Evolutionary conservation across 768 basidiomycete genomes (phyloP), one percentile per base, ranked within the genome.

Genomic region (Trametes punicea): DNA sequence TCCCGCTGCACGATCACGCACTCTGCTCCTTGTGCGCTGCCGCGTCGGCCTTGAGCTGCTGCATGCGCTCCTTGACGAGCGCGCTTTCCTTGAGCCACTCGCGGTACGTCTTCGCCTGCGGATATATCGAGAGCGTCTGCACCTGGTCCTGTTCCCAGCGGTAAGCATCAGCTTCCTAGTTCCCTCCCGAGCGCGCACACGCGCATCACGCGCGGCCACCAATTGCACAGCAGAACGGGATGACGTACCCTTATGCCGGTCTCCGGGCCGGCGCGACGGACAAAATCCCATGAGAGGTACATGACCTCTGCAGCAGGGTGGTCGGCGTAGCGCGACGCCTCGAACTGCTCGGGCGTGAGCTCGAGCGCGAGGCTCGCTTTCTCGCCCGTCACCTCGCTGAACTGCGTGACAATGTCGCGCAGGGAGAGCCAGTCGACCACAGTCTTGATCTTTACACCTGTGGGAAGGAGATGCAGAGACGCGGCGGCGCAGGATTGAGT

Each of bases 201-300:
- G 36, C n/a, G 8, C 7, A 26, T 15, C 4, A 33, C 20, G 7
- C 8, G 21, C 10, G 7, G 7, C 27, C 2, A 6, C 29, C 16
- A 16, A n/a, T n/a, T n/a, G n/a, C 40, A 23, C 10, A 21, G 8
- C 23, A 1, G 25, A n/a, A 6, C n/a, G 15, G 36, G 23, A 38
- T 16, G 16, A 46, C 52, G 33, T 27, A 54, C 52, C 44, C 52
- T 20, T 4, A 46, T 34, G 18, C 52, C 52, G 34, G 44, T 54
- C 1, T 46, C 52, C 10, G 52, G 52, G 1, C 52, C 52, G 5
- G 52, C 44, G 9, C 52, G 42, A 4, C 13, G 20, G 10, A 54
- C 52, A 25, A 34, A 54, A 44, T 54, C 52, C 52, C 52, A 54
- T 1, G 52, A 54, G 34, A 54, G 52, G 44, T 54, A 54, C 52